Evolutionary conservation across 805 yeast species (phyloP).

Genomic region (Hanseniaspora clermontiae): DNA sequence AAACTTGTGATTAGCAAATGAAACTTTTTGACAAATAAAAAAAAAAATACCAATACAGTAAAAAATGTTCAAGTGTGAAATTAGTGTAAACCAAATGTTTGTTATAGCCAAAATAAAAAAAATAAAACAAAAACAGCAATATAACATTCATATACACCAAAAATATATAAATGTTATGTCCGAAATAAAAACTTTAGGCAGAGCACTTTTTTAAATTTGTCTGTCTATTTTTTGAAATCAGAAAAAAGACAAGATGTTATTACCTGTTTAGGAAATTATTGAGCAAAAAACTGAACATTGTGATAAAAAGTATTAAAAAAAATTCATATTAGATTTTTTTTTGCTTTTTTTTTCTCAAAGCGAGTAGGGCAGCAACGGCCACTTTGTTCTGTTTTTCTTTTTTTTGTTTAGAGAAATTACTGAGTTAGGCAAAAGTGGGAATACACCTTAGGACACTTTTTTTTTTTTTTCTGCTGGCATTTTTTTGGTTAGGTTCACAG

Average conservation of each 20-base stretch:
- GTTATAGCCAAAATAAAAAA: neutral
- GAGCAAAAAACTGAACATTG: neutral
- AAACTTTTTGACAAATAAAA: no score
- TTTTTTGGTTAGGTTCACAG: no score
- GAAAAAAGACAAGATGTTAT: neutral
- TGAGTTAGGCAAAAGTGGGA: neutral
- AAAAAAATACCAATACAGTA: no score
- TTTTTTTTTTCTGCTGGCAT: neutral
- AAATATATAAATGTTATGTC: neutral
- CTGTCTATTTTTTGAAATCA: neutral
- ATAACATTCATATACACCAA: no score
- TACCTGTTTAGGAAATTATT: neutral
- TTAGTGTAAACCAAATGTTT: neutral
- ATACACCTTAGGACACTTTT: neutral
- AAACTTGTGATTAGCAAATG: no score
- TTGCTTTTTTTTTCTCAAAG: neutral
- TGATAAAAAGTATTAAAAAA: no score
- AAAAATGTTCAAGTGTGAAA: neutral
- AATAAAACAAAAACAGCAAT: no score
- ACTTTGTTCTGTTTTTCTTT: no score
- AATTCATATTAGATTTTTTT: no score
- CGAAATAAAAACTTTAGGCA: neutral
- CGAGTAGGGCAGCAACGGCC: no score
- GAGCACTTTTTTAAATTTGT: neutral
- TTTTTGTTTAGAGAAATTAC: neutral